A percentile compares a stretch with the other conserved stretches of the same genome.
These are phyloP conservation scores for Lentinula novae-zelandiae DNA, from an alignment of 1,284 basidiomycete genomes.

Conservation along the genomic window DNA sequence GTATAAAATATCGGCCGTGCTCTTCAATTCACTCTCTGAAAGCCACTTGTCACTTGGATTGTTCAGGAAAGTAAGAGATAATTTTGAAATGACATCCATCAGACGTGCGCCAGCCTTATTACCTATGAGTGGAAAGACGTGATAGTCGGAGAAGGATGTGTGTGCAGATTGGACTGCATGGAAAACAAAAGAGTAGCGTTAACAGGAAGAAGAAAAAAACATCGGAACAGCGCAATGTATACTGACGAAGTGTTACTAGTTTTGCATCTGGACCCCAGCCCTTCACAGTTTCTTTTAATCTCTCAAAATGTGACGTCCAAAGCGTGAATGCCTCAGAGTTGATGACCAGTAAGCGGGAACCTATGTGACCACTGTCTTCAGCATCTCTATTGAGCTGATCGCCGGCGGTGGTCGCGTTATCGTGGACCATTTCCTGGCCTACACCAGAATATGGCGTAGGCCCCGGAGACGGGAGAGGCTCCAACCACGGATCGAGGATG, in stretches of 20 bases:
- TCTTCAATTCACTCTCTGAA: constrained; percentile 27
- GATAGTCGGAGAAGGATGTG: constrained; percentile 58
- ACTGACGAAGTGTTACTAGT: constrained; percentile 50
- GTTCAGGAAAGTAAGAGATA: constrained; percentile 51
- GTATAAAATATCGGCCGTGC: constrained; percentile 11
- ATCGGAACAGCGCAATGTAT: not conserved
- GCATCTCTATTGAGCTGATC: not conserved
- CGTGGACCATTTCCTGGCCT: not conserved
- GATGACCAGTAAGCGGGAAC: constrained; percentile 54
- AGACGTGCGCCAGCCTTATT: constrained; percentile 32
- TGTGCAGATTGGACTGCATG: constrained; percentile 46
- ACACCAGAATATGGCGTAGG: constrained; percentile 30
- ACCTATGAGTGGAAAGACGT: constrained; percentile 38
- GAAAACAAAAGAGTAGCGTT: not conserved
- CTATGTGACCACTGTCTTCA: not conserved
- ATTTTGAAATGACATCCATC: constrained; percentile 36
- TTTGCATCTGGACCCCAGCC: constrained; percentile 46
- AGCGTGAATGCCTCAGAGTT: constrained; percentile 74
- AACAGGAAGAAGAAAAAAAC: not conserved
- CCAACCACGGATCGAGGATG: constrained; percentile 76
- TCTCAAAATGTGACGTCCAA: constrained; percentile 68
- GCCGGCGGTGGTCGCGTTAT: not conserved
- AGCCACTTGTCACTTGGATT: constrained; percentile 31
- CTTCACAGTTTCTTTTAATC: constrained; percentile 46
- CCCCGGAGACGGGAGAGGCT: constrained; percentile 61